These are phyloP conservation scores for Candida ovalis DNA, from an alignment of 805 yeast species.

Conservation along the genomic window DNA sequence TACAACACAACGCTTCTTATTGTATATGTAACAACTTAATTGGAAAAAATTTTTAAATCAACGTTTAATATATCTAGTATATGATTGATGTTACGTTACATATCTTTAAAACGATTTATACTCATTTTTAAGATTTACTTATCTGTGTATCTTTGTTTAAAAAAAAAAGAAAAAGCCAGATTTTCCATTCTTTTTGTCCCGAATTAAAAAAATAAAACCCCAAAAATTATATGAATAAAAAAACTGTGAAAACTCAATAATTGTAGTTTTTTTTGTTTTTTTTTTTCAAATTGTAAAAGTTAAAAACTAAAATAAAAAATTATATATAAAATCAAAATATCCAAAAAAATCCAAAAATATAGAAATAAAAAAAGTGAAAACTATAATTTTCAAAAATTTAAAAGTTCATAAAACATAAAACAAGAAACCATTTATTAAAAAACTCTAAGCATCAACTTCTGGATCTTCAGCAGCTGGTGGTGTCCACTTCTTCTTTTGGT, in stretches of 20 bases:
- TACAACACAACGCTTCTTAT: too few relatives aligned
- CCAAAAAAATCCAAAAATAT: neutral
- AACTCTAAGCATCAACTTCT: constrained; percentile 11
- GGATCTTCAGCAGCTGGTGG: constrained; percentile 12
- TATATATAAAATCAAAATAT: too few relatives aligned
- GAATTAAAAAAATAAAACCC: neutral
- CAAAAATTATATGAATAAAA: neutral
- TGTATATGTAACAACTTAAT: too few relatives aligned
- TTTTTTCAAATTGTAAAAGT: neutral
- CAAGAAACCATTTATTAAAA: too few relatives aligned
- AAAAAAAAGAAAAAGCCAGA: neutral
- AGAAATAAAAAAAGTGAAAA: neutral
- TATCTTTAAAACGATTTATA: too few relatives aligned
- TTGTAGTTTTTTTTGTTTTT: too few relatives aligned
- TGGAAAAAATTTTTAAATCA: too few relatives aligned
- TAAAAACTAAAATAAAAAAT: neutral
- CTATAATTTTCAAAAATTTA: neutral
- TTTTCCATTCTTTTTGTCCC: neutral
- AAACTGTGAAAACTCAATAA: neutral
- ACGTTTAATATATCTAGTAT: too few relatives aligned
- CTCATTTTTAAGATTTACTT: too few relatives aligned
- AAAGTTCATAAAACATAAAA: too few relatives aligned
- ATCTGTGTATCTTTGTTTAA: too few relatives aligned
- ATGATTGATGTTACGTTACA: too few relatives aligned
- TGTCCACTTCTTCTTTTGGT: constrained; percentile 21